phyloP scores from a whole-genome alignment of 306 rosid genomes.

The Albizia julibrissin region DNA sequence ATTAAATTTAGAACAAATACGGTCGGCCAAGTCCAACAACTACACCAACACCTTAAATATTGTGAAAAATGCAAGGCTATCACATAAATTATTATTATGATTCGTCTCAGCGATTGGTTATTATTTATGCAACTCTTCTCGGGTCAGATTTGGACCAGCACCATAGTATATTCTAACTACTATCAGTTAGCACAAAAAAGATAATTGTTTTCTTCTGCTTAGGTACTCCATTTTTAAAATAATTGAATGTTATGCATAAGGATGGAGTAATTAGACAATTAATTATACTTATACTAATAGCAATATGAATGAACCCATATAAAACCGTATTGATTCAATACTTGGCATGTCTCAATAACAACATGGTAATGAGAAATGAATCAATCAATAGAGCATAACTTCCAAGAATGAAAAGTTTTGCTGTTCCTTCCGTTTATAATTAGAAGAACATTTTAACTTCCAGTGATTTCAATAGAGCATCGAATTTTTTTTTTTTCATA shows the following conservation, averaged over 20 bases:
- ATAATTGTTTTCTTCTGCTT: neutral
- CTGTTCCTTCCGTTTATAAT: neutral
- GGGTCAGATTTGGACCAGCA: slow-evolving; percentile 39
- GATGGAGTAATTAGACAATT: neutral
- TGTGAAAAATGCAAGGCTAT: slow-evolving; percentile 15
- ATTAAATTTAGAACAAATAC: slow-evolving; percentile 10
- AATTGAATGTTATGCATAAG: slow-evolving; percentile 4
- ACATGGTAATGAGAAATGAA: neutral
- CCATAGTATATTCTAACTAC: slow-evolving; percentile 1
- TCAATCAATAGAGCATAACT: neutral
- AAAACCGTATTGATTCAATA: slow-evolving; percentile 1
- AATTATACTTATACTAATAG: neutral
- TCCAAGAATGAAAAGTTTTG: slow-evolving; percentile 11
- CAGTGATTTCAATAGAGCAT: too few relatives aligned
- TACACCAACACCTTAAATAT: slow-evolving; percentile 24
- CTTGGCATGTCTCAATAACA: slow-evolving; percentile 2
- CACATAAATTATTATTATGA: slow-evolving; percentile 36
- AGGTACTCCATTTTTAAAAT: neutral
- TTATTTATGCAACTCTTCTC: slow-evolving; percentile 37
- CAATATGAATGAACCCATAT: slow-evolving; percentile 14
- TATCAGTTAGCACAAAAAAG: slow-evolving; percentile 27
- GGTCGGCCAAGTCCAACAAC: slow-evolving; percentile 39
- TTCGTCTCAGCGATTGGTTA: slow-evolving; percentile 27
- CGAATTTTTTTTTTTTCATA: too few relatives aligned
- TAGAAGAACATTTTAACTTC: too few relatives aligned